Base-by-base conservation (phyloP, 345 rosid genomes). In the Rubroshorea leprosula region DNA sequence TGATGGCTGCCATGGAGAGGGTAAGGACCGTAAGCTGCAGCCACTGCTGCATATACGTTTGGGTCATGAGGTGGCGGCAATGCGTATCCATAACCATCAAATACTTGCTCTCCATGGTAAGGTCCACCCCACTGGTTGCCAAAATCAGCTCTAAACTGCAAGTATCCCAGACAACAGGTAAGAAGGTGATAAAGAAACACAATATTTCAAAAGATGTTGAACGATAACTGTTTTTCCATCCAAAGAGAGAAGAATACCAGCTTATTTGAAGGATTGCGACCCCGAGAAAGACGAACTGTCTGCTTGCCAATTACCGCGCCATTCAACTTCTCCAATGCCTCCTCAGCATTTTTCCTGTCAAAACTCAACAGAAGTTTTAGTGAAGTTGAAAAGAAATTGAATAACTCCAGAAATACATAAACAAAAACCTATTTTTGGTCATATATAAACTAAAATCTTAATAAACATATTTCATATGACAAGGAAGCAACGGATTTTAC, bases 201-300 rank as follows among this genome's bases (percentile, higher is more conserved):
- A n/a, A n/a, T n/a, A n/a, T n/a, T n/a, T n/a, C n/a, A n/a, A n/a
- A n/a, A n/a, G n/a, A n/a, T n/a, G n/a, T n/a, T n/a, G n/a, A n/a
- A n/a, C n/a, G n/a, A n/a, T n/a, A n/a, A n/a, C n/a, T n/a, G n/a
- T n/a, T n/a, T n/a, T n/a, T n/a, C n/a, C n/a, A n/a, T 10, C 21
- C 5, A 17, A 54, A 1, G 20, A 26, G 14, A 51, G 49, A 63
- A 23, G 31, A 21, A 21, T 67, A 77, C 95, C 95, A 80, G 95
- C 74, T 84, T 87, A 65, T 84, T 80, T 54, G 80, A 85, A 39
- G 88, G 88, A 73, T 73, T 84, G 54, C 87, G 92, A 2, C 90
- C 96, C 96, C 96, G 83, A 66, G 92, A 85, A 51, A 88, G 96
- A 5, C 90, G 83, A 54, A 88, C 84, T 3, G 79, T 78, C 74